Percentiles rank a stretch among this genome's conserved stretches.
These are phyloP conservation scores for Phlebiopsis flavidoalba DNA, from an alignment of 768 basidiomycete species.

Conservation along the genomic window DNA sequence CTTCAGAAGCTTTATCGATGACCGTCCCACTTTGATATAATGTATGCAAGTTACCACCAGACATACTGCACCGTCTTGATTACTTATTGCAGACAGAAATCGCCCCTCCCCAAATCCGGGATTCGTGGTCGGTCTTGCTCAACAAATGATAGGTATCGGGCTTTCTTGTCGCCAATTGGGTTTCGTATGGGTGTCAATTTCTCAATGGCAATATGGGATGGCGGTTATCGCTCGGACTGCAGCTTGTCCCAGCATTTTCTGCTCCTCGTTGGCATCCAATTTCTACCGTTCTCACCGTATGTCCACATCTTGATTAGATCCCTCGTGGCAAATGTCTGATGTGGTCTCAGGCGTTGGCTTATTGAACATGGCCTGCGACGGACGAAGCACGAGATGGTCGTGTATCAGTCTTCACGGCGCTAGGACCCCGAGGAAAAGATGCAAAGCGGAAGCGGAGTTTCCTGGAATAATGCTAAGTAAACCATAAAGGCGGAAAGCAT, in stretches of 20 bases:
- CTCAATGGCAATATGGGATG: constrained; percentile 42
- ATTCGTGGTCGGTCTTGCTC: constrained; percentile 56
- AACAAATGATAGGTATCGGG: constrained; percentile 60
- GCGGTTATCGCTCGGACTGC: constrained; percentile 48
- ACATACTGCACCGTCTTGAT: background rate
- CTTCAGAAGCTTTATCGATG: constrained; percentile 45
- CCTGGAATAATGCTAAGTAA: constrained; percentile 41
- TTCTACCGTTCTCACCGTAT: constrained; percentile 52
- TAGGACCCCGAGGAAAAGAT: constrained; percentile 24
- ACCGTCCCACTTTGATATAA: constrained; percentile 54
- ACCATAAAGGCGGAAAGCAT: constrained; percentile 46
- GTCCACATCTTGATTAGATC: constrained; percentile 8
- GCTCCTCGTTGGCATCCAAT: constrained; percentile 48
- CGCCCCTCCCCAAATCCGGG: constrained; percentile 59
- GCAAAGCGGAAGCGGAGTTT: constrained; percentile 44
- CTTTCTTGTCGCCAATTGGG: constrained; percentile 55
- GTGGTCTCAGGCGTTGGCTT: constrained; percentile 46
- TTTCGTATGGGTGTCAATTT: constrained; percentile 54
- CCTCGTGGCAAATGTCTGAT: too few relatives aligned
- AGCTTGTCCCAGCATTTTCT: constrained; percentile 48
- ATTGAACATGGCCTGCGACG: constrained; percentile 51
- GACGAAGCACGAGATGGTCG: constrained; percentile 50
- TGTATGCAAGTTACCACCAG: constrained; percentile 23
- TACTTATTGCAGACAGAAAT: constrained; percentile 47
- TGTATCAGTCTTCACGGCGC: constrained; percentile 43